Evolutionary conservation across 495 filamentous ascomycete genomes (phyloP).

Genomic region (Trichoderma virens): DNA sequence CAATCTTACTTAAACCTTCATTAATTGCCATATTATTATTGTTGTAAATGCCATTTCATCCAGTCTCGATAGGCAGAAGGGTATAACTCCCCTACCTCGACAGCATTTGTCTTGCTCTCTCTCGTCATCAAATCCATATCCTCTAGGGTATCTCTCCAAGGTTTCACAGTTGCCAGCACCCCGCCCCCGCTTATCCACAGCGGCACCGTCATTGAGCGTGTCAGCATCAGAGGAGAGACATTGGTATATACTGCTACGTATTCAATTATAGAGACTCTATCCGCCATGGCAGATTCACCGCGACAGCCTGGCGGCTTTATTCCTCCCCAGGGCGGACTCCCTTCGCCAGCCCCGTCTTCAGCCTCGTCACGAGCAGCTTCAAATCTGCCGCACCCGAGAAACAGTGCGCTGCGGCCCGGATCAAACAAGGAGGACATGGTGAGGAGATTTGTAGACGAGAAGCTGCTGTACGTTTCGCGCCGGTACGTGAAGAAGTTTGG

Average conservation of each 20-base stretch:
- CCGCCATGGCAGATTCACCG: conserved; percentile 2
- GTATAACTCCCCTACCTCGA: too few relatives aligned
- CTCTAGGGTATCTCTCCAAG: too few relatives aligned
- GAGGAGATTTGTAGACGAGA: conserved; percentile 58
- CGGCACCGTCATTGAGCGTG: neutral
- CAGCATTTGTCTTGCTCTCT: neutral
- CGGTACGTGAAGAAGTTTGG: conserved; percentile 69
- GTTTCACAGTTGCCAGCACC: neutral
- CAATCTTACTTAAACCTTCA: too few relatives aligned
- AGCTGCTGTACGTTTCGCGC: conserved; percentile 55
- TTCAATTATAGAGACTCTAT: neutral
- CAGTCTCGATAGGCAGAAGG: too few relatives aligned
- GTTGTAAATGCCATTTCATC: too few relatives aligned
- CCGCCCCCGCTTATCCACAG: neutral
- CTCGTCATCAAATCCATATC: neutral
- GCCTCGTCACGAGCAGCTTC: conserved; percentile 35
- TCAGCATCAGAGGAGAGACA: neutral
- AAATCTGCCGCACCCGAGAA: conserved; percentile 55
- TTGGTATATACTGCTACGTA: neutral
- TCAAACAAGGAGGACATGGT: conserved; percentile 70
- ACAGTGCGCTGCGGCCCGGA: conserved; percentile 57
- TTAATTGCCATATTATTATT: too few relatives aligned
- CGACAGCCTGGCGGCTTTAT: conserved; percentile 19
- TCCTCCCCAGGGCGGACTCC: conserved; percentile 30
- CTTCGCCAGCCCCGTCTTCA: conserved; percentile 48